Evolutionary conservation across 1,284 basidiomycete genomes (phyloP).

Genomic region (Ceratobasidium sp.): DNA sequence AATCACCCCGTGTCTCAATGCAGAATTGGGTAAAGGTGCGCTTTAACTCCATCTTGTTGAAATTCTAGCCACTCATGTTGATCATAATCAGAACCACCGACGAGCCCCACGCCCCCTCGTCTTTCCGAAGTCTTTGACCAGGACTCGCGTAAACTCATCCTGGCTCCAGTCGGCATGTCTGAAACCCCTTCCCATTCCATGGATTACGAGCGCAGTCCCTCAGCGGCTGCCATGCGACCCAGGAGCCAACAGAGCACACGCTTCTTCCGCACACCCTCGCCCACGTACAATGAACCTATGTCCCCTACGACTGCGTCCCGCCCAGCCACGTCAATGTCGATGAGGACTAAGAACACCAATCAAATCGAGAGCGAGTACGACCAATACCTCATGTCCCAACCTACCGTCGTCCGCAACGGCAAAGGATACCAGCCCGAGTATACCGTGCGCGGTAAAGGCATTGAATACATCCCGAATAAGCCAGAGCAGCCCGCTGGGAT

Average conservation of each 20-base stretch:
- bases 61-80: constrained; percentile 8
- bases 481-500: not conserved
- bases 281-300: constrained; percentile 21
- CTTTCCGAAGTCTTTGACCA: constrained; percentile 21
- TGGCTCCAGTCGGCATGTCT: constrained; percentile 24
- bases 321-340: constrained; percentile 38
- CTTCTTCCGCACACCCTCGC: constrained; percentile 21
- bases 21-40: constrained; percentile 42
- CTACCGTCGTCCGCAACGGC: constrained; percentile 42
- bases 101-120: constrained; percentile 53
- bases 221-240: not conserved
- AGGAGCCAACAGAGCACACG: constrained; percentile 24
- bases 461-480: constrained; percentile 24
- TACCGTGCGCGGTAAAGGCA: constrained; percentile 33
- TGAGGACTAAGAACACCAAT: not conserved
- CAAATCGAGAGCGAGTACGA: constrained; percentile 43
- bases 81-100: constrained; percentile 1
- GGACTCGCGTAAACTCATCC: constrained; percentile 41
- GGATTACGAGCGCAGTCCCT: constrained; percentile 14
- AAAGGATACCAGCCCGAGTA: constrained; percentile 48
- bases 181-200: constrained; percentile 9
- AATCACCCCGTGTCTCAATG: constrained; percentile 40
- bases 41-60: not conserved
- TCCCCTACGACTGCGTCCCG: constrained; percentile 5
- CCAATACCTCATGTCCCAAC: constrained; percentile 43